These are phyloP conservation scores for Auriscalpium microsporum DNA, from an alignment of 768 basidiomycete species.

Conservation along the genomic window DNA sequence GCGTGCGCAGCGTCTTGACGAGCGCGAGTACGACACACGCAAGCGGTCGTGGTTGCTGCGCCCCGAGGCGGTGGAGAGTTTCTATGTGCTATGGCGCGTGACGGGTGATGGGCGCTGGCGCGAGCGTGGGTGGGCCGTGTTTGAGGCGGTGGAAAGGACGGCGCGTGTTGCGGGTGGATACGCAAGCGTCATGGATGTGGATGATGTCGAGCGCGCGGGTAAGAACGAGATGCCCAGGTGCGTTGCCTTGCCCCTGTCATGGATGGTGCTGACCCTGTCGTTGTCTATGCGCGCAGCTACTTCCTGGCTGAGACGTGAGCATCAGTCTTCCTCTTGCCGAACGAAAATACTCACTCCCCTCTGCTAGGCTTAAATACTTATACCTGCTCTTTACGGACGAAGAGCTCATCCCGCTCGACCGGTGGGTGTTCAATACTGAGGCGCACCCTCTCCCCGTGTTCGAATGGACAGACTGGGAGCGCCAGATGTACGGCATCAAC, in stretches of 20 bases:
- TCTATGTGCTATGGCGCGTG: slow-evolving; percentile 63
- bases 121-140: slow-evolving; percentile 62
- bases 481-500: slow-evolving; percentile 31
- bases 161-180: slow-evolving; percentile 56
- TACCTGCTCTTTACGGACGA: slow-evolving; percentile 59
- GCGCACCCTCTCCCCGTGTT: slow-evolving; percentile 76
- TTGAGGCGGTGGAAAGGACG: slow-evolving; percentile 53
- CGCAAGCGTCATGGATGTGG: slow-evolving; percentile 45
- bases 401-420: slow-evolving; percentile 43
- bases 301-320: slow-evolving; percentile 47
- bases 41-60: slow-evolving; percentile 48
- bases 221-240: slow-evolving; percentile 70
- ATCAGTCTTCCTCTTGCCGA: not conserved
- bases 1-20: not conserved
- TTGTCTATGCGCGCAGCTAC: slow-evolving; percentile 26
- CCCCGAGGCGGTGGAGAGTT: slow-evolving; percentile 67
- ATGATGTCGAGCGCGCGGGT: slow-evolving; percentile 25
- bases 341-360: not conserved
- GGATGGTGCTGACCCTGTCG: slow-evolving; percentile 13
- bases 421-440: slow-evolving; percentile 43
- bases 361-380: slow-evolving; percentile 57
- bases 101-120: slow-evolving; percentile 66
- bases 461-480: slow-evolving; percentile 49
- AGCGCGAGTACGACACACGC: slow-evolving; percentile 44
- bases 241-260: slow-evolving; percentile 24